Percentiles rank a stretch among this genome's conserved stretches.
These are phyloP conservation scores for Colletotrichum karsti DNA, from an alignment of 2,329 filamentous ascomycete genomes.

Conservation along the genomic window DNA sequence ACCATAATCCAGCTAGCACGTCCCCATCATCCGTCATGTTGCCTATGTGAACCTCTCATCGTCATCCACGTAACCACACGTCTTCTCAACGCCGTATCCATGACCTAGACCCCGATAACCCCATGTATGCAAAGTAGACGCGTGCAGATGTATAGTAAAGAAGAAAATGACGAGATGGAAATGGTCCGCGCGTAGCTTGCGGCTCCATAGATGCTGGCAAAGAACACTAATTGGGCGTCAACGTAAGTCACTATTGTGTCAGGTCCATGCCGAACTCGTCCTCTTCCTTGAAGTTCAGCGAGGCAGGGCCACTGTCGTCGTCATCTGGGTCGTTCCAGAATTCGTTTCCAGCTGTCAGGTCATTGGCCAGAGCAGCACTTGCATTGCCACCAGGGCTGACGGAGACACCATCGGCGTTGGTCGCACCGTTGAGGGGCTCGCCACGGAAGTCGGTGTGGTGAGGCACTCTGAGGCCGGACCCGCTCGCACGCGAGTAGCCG, in stretches of 20 bases:
- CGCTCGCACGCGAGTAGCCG: slow-evolving; percentile 83
- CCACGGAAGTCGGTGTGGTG: slow-evolving; percentile 93
- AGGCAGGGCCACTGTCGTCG: slow-evolving; percentile 72
- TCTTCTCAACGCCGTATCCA: background rate
- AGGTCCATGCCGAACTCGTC: slow-evolving; percentile 91
- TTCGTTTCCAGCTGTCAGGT: slow-evolving; percentile 59
- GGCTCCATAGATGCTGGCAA: background rate
- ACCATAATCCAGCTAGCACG: background rate
- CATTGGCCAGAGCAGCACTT: slow-evolving; percentile 46
- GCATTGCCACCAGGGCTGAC: slow-evolving; percentile 61
- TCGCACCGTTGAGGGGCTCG: slow-evolving; percentile 69
- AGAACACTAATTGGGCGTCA: no score
- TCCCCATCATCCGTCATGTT: background rate
- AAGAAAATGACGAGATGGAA: background rate
- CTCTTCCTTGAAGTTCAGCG: slow-evolving; percentile 88
- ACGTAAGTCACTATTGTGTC: slow-evolving; percentile 53
- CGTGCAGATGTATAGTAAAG: background rate
- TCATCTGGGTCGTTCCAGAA: slow-evolving; percentile 77
- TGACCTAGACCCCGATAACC: background rate
- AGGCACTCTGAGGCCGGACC: slow-evolving; percentile 88
- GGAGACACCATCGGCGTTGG: slow-evolving; percentile 51
- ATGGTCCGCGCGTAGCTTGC: no score
- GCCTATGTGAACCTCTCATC: background rate
- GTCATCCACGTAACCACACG: background rate
- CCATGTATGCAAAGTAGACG: background rate